A percentile compares a stretch with the other conserved stretches of the same genome.
Conservation (phyloP, 495 filamentous ascomycete species). For the Hyaloscypha hepaticicola region DNA sequence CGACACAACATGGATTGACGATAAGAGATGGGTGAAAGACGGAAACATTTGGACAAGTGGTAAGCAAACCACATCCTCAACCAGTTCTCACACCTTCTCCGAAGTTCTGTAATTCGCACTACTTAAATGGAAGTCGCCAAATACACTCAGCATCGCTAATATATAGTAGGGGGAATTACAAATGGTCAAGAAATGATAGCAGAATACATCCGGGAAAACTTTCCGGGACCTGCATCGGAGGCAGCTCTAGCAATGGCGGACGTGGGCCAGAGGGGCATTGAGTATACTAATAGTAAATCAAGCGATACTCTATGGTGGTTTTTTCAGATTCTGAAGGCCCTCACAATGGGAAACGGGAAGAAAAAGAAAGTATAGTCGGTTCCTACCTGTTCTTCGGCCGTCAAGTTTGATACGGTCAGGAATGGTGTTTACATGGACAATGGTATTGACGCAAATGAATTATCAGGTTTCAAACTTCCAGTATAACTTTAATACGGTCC, state of each 20-base stretch:
- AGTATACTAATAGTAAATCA: conserved; percentile 41
- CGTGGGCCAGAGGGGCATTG: conserved; percentile 45
- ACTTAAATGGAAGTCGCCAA: conserved; percentile 2
- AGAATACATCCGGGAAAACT: conserved; percentile 50
- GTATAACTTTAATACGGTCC: too few relatives aligned
- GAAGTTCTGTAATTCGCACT: not conserved
- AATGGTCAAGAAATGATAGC: conserved; percentile 63
- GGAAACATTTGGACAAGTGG: conserved; percentile 62
- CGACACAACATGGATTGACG: conserved; percentile 44
- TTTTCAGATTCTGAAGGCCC: conserved; percentile 41
- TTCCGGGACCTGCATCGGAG: conserved; percentile 48
- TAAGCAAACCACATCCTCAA: conserved; percentile 32
- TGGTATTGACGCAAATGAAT: not conserved
- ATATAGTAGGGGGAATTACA: conserved; percentile 55
- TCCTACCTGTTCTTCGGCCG: not conserved
- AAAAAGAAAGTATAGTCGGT: conserved; percentile 26
- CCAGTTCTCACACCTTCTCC: not conserved
- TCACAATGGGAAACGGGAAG: conserved; percentile 34
- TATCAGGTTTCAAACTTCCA: too few relatives aligned
- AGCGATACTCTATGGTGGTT: conserved; percentile 34
- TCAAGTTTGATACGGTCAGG: not conserved
- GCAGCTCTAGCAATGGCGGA: conserved; percentile 50
- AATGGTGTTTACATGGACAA: not conserved
- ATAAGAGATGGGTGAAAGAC: conserved; percentile 51
- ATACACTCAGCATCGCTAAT: not conserved